Evolutionary conservation across 768 basidiomycete genomes (phyloP).

Genomic region (Suillus weaverae): DNA sequence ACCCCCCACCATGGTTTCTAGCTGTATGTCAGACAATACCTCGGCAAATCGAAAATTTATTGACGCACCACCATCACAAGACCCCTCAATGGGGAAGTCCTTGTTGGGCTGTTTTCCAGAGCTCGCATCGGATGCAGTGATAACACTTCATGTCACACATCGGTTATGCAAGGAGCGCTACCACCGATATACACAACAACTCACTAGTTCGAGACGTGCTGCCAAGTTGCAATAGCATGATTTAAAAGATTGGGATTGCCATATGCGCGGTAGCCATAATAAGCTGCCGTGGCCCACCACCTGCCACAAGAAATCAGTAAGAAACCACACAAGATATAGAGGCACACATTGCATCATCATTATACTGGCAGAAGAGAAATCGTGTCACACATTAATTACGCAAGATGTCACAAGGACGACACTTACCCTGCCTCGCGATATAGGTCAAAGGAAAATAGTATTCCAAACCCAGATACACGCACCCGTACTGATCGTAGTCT

Average conservation of each 20-base stretch:
- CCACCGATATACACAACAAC: slow-evolving; percentile 15
- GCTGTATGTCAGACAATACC: background rate
- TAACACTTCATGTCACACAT: slow-evolving; percentile 22
- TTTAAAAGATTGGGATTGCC: slow-evolving; percentile 41
- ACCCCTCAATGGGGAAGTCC: slow-evolving; percentile 38
- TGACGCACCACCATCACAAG: slow-evolving; percentile 43
- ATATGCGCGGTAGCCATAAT: slow-evolving; percentile 51
- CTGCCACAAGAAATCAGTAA: background rate
- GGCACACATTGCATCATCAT: slow-evolving; percentile 11
- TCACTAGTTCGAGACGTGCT: slow-evolving; percentile 48
- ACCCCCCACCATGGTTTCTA: slow-evolving; percentile 52
- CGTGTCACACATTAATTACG: background rate
- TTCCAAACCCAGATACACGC: background rate
- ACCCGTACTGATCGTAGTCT: slow-evolving; percentile 12
- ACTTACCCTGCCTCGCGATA: background rate
- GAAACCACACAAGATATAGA: background rate
- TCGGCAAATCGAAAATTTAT: background rate
- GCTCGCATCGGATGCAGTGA: slow-evolving; percentile 41
- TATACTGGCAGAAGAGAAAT: slow-evolving; percentile 1
- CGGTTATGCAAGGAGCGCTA: background rate
- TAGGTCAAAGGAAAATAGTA: background rate
- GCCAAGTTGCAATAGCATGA: slow-evolving; percentile 51
- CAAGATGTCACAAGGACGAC: background rate
- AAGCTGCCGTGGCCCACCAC: slow-evolving; percentile 57
- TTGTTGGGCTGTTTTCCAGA: slow-evolving; percentile 43